A percentile compares a stretch with the other conserved stretches of the same genome.
Evolutionary conservation across 805 yeast genomes (phyloP).

Genomic region (Huiozyma naganishii): DNA sequence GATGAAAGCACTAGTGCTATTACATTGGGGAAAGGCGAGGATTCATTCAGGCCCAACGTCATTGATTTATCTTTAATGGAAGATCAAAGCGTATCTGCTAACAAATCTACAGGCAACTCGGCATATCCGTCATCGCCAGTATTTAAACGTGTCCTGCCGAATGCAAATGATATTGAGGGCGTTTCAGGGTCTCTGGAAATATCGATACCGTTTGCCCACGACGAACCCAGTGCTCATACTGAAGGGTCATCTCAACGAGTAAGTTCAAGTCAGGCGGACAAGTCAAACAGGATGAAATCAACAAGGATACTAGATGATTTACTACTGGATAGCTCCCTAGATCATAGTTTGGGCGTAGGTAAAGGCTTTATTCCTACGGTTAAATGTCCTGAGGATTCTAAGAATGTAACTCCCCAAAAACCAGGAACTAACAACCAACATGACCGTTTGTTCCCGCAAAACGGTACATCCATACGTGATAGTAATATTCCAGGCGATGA

Average conservation of each 20-base stretch:
- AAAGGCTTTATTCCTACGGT: not conserved
- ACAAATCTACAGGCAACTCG: not conserved
- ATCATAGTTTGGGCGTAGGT: not conserved
- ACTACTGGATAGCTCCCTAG: constrained; percentile 7
- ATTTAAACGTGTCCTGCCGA: not conserved
- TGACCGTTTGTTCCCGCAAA: too few species aligned
- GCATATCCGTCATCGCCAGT: constrained; percentile 2
- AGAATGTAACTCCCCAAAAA: not conserved
- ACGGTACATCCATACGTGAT: not conserved
- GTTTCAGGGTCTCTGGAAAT: constrained; percentile 12
- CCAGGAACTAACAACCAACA: too few species aligned
- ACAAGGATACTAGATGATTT: constrained; percentile 8
- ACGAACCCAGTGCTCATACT: constrained; percentile 3
- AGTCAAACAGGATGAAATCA: not conserved
- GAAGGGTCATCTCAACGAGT: too few species aligned
- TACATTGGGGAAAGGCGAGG: too few species aligned
- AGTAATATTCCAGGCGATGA: not conserved
- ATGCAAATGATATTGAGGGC: not conserved
- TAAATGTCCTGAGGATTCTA: not conserved
- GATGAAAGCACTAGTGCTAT: too few species aligned
- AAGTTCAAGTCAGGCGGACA: too few species aligned
- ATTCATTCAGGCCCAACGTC: not conserved
- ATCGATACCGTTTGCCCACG: constrained; percentile 15
- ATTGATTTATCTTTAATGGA: constrained; percentile 1
- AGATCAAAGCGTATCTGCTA: not conserved